Base-by-base conservation (phyloP, 2,329 filamentous ascomycete species). In the Zymoseptoria pseudotritici region DNA sequence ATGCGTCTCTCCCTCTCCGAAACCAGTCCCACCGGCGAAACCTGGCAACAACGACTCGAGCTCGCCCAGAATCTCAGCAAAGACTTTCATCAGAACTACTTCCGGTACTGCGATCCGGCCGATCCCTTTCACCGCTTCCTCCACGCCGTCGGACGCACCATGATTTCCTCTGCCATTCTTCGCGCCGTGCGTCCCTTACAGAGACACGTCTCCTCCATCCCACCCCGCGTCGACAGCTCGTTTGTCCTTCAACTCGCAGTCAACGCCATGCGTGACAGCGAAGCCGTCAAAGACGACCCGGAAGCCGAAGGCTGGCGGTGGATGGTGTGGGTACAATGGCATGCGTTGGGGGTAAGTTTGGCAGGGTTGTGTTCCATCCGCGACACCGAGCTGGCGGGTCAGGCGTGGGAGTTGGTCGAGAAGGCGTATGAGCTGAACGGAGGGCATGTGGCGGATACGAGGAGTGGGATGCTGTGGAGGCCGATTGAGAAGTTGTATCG, bases 251-350 rank as follows among this genome's bases (percentile, higher is more conserved):
- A 66, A 26, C 55, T 70, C 7, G 78, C 81, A 5, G 68, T 80
- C 17, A 76, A 78, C 13, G 73, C 77, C 57, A 74, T 82, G 57
- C 77, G 80, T 58, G 70, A 79, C 19, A 70, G 70, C 50, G 73
- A 75, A 52, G 61, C 65, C 51, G 62, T 71, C 46, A 67, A 69
- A 24, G 69, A 71, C 54, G 72, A 73, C n/a, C 69, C 71, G 3
- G 74, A 72, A 51, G 71, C 68, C 0, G 71, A 74, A n/a, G 70
- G 75, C 3, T 81, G 76, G 68, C 66, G 68, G 17, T 83, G 81
- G 81, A 79, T 80, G 73, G 72, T 75, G 1, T 83, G 80, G 67
- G 76, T 81, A n/a, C 80, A 82, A 62, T 83, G 81, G 81, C 81
- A 83, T 63, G 76, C 80, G 7, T 70, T 83, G 0, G 79, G 80